phyloP scores from a whole-genome alignment of 305 asterid genomes.

The Solanum hybrid region DNA sequence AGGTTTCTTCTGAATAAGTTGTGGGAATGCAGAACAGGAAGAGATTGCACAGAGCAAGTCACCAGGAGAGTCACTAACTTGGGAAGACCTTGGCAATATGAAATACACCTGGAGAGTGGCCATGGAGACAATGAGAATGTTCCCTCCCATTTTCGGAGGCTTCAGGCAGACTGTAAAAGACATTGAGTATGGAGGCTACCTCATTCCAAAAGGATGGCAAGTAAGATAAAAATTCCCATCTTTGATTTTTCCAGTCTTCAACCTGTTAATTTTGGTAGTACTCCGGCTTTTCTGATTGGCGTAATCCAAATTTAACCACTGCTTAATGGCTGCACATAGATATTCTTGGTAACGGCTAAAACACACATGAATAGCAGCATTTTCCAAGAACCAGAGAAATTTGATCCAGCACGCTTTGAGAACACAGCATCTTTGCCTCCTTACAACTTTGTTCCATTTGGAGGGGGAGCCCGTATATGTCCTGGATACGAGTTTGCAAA shows the following conservation, averaged over 20 bases:
- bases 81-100: conserved; percentile 75
- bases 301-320: neutral
- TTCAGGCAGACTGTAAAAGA: conserved; percentile 48
- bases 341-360: conserved; percentile 52
- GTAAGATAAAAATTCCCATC: conserved; percentile 21
- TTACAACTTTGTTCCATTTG: conserved; percentile 51
- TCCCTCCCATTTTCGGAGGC: conserved; percentile 58
- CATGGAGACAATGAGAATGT: conserved; percentile 48
- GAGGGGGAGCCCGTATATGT: conserved; percentile 57
- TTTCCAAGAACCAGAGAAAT: conserved; percentile 39
- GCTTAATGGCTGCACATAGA: conserved; percentile 13
- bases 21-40: conserved; percentile 41
- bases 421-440: conserved; percentile 39
- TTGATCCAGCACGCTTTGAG: conserved; percentile 47
- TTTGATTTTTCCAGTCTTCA: neutral
- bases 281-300: neutral
- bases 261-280: neutral
- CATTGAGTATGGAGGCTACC: conserved; percentile 44
- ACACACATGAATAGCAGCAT: conserved; percentile 54
- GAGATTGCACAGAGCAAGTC: conserved; percentile 35
- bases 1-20: neutral
- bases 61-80: conserved; percentile 29
- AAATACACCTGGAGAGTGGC: conserved; percentile 71
- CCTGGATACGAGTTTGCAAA: conserved; percentile 64
- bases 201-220: conserved; percentile 75